These are phyloP conservation scores for Tolypocladium amazonense DNA, from an alignment of 2,329 filamentous ascomycete species.

Conservation along the genomic window DNA sequence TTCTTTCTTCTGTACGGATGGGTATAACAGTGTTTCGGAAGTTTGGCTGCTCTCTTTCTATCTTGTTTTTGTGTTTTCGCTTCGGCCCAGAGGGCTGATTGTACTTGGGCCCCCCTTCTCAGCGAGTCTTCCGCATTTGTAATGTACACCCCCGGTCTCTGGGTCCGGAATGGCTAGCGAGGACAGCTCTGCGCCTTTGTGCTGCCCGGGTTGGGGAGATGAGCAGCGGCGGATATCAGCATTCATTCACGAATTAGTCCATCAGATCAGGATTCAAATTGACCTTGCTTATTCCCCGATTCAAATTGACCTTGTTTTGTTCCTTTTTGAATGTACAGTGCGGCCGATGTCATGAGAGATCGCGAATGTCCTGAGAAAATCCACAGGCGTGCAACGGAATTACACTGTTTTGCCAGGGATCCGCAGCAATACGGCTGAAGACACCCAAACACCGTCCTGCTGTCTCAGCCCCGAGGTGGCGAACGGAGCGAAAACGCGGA, in stretches of 20 bases:
- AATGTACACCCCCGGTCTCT: neutral
- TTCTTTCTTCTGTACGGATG: neutral
- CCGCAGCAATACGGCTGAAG: no score
- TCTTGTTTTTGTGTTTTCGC: constrained; percentile 7
- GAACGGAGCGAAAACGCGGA: neutral
- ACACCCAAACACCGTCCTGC: no score
- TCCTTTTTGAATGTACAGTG: neutral
- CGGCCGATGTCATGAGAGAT: no score
- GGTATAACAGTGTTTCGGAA: neutral
- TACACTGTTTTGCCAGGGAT: no score
- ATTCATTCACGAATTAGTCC: constrained; percentile 2
- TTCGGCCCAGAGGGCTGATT: constrained; percentile 1
- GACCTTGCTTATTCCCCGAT: constrained; percentile 2
- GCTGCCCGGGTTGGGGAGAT: neutral
- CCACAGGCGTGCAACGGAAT: no score
- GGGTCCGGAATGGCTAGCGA: neutral
- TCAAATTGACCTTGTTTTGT: constrained; percentile 3
- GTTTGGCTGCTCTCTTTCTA: neutral
- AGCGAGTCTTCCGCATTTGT: neutral
- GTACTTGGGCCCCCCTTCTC: neutral
- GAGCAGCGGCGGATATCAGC: neutral
- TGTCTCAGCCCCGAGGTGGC: no score
- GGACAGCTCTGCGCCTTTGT: neutral
- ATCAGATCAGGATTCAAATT: constrained; percentile 5
- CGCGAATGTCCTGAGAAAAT: no score